These are phyloP conservation scores for Crucihimalaya himalaica DNA, from an alignment of 345 rosid genomes.

Conservation along the genomic window DNA sequence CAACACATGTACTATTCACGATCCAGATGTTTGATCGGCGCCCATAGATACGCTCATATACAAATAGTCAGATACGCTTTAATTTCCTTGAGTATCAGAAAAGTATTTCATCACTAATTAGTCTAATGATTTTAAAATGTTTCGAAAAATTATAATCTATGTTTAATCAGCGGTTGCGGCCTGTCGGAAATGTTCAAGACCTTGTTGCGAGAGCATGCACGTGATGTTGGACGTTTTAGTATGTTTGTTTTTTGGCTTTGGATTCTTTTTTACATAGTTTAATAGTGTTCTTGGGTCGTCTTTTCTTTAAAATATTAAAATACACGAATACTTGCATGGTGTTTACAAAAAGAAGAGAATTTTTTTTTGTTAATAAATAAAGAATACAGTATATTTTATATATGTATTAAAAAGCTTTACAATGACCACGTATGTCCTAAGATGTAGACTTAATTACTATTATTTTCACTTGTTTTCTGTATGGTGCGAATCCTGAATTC, in stretches of 20 bases:
- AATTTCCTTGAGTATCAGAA: neutral
- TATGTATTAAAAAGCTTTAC: neutral
- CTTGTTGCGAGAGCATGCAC: slow-evolving; percentile 30
- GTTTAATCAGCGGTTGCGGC: slow-evolving; percentile 24
- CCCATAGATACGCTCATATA: neutral
- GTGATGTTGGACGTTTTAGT: slow-evolving; percentile 22
- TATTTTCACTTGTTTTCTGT: neutral
- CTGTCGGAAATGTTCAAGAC: slow-evolving; percentile 30
- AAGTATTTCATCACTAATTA: slow-evolving; percentile 2
- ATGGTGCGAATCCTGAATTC: slow-evolving; percentile 8
- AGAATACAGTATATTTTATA: neutral
- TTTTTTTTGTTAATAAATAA: no score
- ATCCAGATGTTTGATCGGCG: slow-evolving; percentile 10
- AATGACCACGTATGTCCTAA: neutral
- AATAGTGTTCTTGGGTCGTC: slow-evolving; percentile 2
- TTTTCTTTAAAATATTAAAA: no score
- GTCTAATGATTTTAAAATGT: neutral
- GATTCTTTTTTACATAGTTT: slow-evolving; percentile 10
- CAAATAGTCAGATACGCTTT: neutral
- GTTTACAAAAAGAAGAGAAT: no score
- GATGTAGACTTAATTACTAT: neutral
- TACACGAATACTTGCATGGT: no score
- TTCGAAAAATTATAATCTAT: neutral
- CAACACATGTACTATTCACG: slow-evolving; percentile 19
- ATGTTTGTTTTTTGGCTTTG: neutral